These are phyloP conservation scores for Xylariaceae sp. DNA, from an alignment of 2,329 filamentous ascomycete genomes.

Conservation along the genomic window DNA sequence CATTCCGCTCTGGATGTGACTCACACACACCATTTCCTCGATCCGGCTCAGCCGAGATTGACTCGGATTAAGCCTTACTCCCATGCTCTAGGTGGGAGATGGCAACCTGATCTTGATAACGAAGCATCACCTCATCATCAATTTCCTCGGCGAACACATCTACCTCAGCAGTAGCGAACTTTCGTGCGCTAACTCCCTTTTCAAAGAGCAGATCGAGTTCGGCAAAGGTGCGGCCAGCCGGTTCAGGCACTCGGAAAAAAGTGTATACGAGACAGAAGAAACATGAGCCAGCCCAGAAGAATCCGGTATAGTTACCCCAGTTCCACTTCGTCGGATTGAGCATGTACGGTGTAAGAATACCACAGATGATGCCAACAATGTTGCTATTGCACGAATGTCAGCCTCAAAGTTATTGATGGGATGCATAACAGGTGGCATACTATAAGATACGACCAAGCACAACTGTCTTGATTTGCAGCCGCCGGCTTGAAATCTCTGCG, in stretches of 20 bases:
- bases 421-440: slow-evolving; percentile 37
- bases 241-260: slow-evolving; percentile 78
- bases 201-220: slow-evolving; percentile 86
- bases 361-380: slow-evolving; percentile 75
- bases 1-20: too few species aligned
- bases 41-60: background rate
- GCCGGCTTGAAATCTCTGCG: slow-evolving; percentile 74
- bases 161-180: slow-evolving; percentile 61
- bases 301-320: slow-evolving; percentile 82
- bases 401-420: too few species aligned
- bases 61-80: slow-evolving; percentile 2
- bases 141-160: slow-evolving; percentile 53
- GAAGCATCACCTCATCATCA: slow-evolving; percentile 44
- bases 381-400: slow-evolving; percentile 59
- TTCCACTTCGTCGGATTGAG: slow-evolving; percentile 82
- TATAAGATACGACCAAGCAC: slow-evolving; percentile 78
- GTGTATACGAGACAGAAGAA: slow-evolving; percentile 78
- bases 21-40: background rate
- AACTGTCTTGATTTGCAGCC: slow-evolving; percentile 87
- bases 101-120: slow-evolving; percentile 42
- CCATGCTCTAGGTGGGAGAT: slow-evolving; percentile 24
- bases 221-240: slow-evolving; percentile 74
- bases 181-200: slow-evolving; percentile 63
- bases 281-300: slow-evolving; percentile 83
- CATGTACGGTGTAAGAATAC: slow-evolving; percentile 87